These are phyloP conservation scores for Rhodotorula kratochvilovae DNA, from an alignment of 768 basidiomycete genomes.

Conservation along the genomic window DNA sequence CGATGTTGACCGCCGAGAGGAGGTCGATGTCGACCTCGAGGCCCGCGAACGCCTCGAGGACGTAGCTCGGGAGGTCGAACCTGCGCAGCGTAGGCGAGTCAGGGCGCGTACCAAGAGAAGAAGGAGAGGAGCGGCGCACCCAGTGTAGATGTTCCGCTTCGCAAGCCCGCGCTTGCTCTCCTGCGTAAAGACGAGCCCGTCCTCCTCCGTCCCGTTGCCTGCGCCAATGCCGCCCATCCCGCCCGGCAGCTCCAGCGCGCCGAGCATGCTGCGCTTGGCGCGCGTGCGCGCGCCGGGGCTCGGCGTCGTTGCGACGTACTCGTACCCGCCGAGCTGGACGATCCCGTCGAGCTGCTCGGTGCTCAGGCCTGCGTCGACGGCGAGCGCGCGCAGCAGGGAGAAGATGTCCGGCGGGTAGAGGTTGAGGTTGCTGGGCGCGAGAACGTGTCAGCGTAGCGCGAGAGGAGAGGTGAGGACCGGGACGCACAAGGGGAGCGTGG, in stretches of 20 bases:
- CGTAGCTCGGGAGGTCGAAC: constrained; percentile 62
- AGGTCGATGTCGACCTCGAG: constrained; percentile 62
- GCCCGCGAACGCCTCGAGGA: constrained; percentile 63
- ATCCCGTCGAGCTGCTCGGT: constrained; percentile 63
- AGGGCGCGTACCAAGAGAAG: fast-evolving
- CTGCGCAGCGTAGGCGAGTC: constrained; percentile 44
- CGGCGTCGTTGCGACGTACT: constrained; percentile 46
- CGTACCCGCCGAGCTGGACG: constrained; percentile 63
- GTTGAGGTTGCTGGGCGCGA: constrained; percentile 58
- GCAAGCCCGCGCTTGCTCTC: constrained; percentile 50
- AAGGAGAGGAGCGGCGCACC: constrained; percentile 47
- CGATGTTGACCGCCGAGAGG: constrained; percentile 58
- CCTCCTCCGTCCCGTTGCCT: constrained; percentile 42
- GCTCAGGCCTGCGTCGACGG: constrained; percentile 61
- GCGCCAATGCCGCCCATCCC: constrained; percentile 1
- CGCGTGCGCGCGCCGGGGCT: background rate
- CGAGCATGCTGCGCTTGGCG: background rate
- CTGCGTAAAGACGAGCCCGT: constrained; percentile 21
- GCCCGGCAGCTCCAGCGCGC: background rate
- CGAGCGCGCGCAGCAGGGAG: constrained; percentile 64
- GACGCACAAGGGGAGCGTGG: constrained; percentile 49
- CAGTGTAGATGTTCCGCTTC: constrained; percentile 51
- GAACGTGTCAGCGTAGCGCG: too few species aligned
- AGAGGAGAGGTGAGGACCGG: background rate
- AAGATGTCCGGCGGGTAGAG: constrained; percentile 63